Conservation (phyloP, 129 eudicot species). For the Tagetes erecta region DNA sequence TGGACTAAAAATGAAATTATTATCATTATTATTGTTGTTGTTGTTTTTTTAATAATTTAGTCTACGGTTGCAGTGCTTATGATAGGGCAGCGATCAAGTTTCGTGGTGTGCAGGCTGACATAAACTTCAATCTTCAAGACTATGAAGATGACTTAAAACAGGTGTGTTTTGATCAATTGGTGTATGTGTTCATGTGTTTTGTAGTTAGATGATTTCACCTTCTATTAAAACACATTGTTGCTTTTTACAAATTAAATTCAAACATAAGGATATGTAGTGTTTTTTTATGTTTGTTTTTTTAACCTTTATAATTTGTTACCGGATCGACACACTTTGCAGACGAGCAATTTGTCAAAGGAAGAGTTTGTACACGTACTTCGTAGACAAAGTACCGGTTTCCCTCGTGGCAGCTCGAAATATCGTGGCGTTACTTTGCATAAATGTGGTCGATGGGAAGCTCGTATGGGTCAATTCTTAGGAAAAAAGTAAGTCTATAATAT, state of each 20-base stretch:
- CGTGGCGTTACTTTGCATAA: constrained; percentile 91
- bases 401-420: constrained; percentile 87
- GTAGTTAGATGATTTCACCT: neutral
- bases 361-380: constrained; percentile 95
- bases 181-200: constrained; percentile 26
- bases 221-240: neutral
- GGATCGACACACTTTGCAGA: constrained; percentile 36
- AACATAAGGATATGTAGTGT: constrained; percentile 13
- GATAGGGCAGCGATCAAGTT: constrained; percentile 87
- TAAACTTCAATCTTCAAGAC: constrained; percentile 61
- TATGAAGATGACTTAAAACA: constrained; percentile 76
- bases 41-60: too few relatives aligned
- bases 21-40: too few relatives aligned
- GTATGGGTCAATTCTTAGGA: constrained; percentile 97
- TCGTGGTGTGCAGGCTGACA: constrained; percentile 82
- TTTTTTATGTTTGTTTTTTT: neutral
- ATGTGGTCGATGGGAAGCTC: constrained; percentile 97
- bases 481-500: constrained; percentile 58
- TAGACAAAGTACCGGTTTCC: constrained; percentile 90
- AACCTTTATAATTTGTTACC: neutral
- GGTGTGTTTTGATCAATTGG: constrained; percentile 42
- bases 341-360: constrained; percentile 76
- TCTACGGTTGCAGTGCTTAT: constrained; percentile 54
- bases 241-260: constrained; percentile 19
- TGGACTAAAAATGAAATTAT: neutral